Conservation (phyloP, 257 asterid species). For the Penstemon barbatus region DNA sequence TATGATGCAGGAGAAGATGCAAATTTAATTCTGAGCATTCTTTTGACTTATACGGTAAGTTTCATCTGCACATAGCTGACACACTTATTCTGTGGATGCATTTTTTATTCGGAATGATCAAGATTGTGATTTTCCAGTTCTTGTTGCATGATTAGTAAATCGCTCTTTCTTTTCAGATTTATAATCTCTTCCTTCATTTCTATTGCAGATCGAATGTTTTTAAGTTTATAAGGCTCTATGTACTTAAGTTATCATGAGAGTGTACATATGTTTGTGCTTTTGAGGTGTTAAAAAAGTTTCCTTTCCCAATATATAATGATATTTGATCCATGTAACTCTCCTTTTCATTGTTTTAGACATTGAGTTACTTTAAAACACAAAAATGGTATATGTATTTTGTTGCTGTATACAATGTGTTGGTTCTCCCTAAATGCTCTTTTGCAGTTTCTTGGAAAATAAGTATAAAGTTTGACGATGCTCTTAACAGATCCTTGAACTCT, state of each 20-base stretch:
- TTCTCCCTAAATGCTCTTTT: neutral
- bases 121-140: neutral
- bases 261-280: neutral
- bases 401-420: neutral
- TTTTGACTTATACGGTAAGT: conserved; percentile 44
- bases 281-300: neutral
- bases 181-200: neutral
- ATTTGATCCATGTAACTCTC: too few species aligned
- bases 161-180: neutral
- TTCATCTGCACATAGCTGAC: neutral
- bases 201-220: neutral
- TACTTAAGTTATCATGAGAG: conserved; percentile 3
- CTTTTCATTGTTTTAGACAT: neutral
- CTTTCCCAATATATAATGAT: too few species aligned
- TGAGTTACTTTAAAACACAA: neutral
- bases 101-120: neutral
- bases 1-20: conserved; percentile 39
- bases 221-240: neutral
- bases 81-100: neutral
- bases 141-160: neutral
- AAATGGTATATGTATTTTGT: neutral
- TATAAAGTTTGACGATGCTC: conserved; percentile 1
- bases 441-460: neutral
- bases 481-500: neutral
- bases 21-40: conserved; percentile 38